Evolutionary conservation across 2,329 filamentous ascomycete species (phyloP).

Genomic region (Neoscytalidium dimidiatum): DNA sequence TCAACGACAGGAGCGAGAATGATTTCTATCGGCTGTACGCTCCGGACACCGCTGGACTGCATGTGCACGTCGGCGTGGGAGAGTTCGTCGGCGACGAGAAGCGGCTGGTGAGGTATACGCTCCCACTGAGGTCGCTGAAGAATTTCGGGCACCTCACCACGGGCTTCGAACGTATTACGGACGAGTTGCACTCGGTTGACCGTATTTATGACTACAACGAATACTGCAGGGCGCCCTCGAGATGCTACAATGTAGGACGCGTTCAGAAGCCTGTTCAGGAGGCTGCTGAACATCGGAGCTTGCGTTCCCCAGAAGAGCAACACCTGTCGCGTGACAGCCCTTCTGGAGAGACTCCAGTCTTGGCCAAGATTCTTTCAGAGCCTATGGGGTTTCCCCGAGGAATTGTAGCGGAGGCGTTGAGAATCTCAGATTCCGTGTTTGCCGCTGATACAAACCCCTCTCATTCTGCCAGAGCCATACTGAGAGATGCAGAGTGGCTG

Average conservation of each 20-base stretch:
- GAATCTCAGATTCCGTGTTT: background rate
- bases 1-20: background rate
- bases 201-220: background rate
- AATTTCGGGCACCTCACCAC: conserved; percentile 30
- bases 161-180: conserved; percentile 31
- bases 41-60: conserved; percentile 23
- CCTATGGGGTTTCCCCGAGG: background rate
- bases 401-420: background rate
- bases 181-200: conserved; percentile 26
- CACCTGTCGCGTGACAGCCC: no score
- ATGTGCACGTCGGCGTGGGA: conserved; percentile 35
- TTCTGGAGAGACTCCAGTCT: background rate
- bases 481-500: background rate
- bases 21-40: background rate
- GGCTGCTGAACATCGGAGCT: no score
- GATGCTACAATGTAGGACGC: background rate
- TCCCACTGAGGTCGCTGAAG: conserved; percentile 27
- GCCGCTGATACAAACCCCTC: background rate
- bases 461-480: background rate
- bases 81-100: background rate
- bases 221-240: background rate
- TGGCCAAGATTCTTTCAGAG: background rate
- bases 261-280: no score
- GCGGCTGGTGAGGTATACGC: conserved; percentile 12
- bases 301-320: no score